A percentile compares a stretch with the other conserved stretches of the same genome.
Conservation (phyloP, 768 basidiomycete species). For the Russula dissimulans region DNA sequence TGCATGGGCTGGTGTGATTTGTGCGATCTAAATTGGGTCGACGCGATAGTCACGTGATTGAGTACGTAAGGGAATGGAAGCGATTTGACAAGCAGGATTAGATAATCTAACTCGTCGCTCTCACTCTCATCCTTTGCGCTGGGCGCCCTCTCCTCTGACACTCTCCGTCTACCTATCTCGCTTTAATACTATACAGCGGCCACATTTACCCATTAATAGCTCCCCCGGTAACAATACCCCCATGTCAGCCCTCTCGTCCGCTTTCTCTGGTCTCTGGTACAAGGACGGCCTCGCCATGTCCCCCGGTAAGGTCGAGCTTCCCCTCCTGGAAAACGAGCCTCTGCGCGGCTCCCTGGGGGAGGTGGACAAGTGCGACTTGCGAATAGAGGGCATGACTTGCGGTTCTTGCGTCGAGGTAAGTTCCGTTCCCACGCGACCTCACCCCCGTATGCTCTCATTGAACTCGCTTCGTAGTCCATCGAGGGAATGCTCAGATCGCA, state of each 20-base stretch:
- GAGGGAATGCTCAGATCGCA: slow-evolving; percentile 76
- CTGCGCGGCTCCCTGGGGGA: slow-evolving; percentile 21
- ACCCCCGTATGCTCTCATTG: background rate
- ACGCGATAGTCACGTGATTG: no score
- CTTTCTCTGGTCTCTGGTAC: slow-evolving; percentile 13
- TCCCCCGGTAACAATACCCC: background rate
- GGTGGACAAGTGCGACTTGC: slow-evolving; percentile 59
- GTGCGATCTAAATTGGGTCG: no score
- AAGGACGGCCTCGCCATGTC: slow-evolving; percentile 29
- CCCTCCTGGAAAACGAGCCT: slow-evolving; percentile 23
- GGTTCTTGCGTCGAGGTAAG: slow-evolving; percentile 80
- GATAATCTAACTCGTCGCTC: background rate
- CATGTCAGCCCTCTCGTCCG: slow-evolving; percentile 12
- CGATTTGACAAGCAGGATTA: no score
- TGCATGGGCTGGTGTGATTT: background rate
- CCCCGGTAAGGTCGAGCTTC: slow-evolving; percentile 26
- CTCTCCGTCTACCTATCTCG: background rate
- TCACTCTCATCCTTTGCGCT: background rate
- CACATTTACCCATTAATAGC: background rate
- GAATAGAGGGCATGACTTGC: slow-evolving; percentile 88
- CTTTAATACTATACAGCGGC: no score
- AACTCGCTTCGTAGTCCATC: slow-evolving; percentile 47
- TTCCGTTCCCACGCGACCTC: background rate
- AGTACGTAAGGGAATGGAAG: no score
- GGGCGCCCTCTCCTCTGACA: background rate